phyloP scores from a whole-genome alignment of 2,329 filamentous ascomycete genomes.

The Aureobasidium sp. region DNA sequence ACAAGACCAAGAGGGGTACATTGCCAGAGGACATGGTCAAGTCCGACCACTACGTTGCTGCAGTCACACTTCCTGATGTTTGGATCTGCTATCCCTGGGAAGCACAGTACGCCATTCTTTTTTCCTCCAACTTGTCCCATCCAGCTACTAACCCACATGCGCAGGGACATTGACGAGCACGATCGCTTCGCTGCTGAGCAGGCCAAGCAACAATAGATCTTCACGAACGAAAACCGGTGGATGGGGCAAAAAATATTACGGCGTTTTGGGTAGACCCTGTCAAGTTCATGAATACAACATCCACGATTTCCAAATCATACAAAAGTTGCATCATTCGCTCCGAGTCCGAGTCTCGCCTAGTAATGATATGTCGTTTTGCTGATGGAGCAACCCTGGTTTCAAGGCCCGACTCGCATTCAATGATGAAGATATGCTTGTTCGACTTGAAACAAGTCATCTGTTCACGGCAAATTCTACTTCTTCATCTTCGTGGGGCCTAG shows the following conservation, averaged over 20 bases:
- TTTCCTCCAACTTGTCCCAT: background rate
- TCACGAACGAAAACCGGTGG: constrained; percentile 6
- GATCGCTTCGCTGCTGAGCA: constrained; percentile 55
- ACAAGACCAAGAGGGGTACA: constrained; percentile 88
- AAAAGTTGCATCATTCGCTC: background rate
- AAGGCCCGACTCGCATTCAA: rapidly evolving
- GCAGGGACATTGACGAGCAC: constrained; percentile 81
- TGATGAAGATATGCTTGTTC: no score
- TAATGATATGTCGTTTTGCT: background rate
- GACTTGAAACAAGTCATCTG: no score
- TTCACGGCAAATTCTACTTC: no score
- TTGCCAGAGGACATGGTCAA: constrained; percentile 72
- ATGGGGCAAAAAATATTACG: constrained; percentile 4
- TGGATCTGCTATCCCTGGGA: constrained; percentile 99
- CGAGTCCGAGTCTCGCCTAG: no score
- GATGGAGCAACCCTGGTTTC: background rate
- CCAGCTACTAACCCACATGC: background rate
- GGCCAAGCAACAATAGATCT: constrained; percentile 20
- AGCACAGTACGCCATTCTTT: constrained; percentile 54
- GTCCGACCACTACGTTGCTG: constrained; percentile 70
- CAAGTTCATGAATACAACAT: constrained; percentile 5
- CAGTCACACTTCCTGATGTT: constrained; percentile 80
- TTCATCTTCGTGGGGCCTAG: no score
- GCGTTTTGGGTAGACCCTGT: constrained; percentile 10
- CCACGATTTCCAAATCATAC: background rate